Base-by-base conservation (phyloP, 352 stramenopile genomes). In the Phytopythium vexans region DNA sequence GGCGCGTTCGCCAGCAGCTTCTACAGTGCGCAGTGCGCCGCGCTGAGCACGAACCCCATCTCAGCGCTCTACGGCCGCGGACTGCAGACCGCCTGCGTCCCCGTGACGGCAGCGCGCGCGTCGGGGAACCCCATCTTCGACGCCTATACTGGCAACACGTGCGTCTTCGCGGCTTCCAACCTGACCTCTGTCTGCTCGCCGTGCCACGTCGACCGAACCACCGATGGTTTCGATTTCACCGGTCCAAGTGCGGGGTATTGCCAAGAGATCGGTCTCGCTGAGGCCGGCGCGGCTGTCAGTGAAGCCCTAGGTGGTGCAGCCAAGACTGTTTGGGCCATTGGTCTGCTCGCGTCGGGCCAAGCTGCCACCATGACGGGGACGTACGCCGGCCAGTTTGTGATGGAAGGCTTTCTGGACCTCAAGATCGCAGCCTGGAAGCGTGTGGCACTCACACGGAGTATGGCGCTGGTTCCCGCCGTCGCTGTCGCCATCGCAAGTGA, bases 311-410 rank as follows among this genome's bases (percentile, higher is more conserved):
- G 87, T 16, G 48, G 58, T 0, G 76, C 75, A 35, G 86, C 82
- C 1, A 77, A 78, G 32, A 61, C 86, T 40, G 66, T 98, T 11
- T 98, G 92, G 89, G 91, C 79, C 5, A 78, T 98, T 35, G 93
- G 89, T 0, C 55, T 98, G 43, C 66, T 98, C 16, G 93, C 93
- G 1, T 94, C 93, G 0, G 92, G 92, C 6, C 89, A 97, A 54
- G 86, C 77, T 41, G 89, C 74, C 11, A 96, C 90, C 4, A 97
- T 98, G 77, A 97, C 93, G 1, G 93, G 88, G 6, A 98, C 93
- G 11, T 98, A 96, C 59, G 90, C 93, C 3, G 92, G 92, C 6
- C 93, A 98, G 66, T 97, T 96, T 42, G 85, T 98, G 16, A 98
- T 97, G 84, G 88, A 97, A 50, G 93, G 89, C 10, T 98, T 98